phyloP scores from a whole-genome alignment of 2,329 filamentous ascomycete genomes.

The Aspergillus jensenii region DNA sequence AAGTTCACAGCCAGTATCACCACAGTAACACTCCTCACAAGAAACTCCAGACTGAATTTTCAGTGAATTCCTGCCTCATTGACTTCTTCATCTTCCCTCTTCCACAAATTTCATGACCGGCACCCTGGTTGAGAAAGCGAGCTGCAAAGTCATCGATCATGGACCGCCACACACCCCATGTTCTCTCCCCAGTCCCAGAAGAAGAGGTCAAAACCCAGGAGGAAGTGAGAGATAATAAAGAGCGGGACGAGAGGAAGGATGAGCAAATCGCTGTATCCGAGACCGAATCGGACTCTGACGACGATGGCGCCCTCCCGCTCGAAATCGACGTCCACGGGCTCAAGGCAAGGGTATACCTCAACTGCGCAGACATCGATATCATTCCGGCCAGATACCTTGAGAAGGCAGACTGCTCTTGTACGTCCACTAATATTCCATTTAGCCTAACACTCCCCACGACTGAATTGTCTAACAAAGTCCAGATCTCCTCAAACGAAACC shows the following conservation, averaged over 20 bases:
- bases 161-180: background rate
- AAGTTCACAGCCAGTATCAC: background rate
- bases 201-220: background rate
- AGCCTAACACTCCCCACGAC: background rate
- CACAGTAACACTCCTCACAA: background rate
- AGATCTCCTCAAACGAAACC: slow-evolving; percentile 19
- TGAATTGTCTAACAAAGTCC: no score
- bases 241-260: background rate
- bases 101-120: background rate
- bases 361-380: slow-evolving; percentile 20
- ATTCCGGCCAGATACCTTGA: slow-evolving; percentile 20
- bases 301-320: slow-evolving; percentile 1
- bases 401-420: slow-evolving; percentile 19
- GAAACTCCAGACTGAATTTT: background rate
- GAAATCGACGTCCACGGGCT: slow-evolving; percentile 22
- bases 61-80: background rate
- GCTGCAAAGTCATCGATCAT: background rate
- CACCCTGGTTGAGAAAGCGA: background rate
- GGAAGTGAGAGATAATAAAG: background rate
- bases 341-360: slow-evolving; percentile 23
- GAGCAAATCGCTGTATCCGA: background rate
- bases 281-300: background rate
- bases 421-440: background rate
- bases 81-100: background rate
- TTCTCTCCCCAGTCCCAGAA: slow-evolving; percentile 2